Evolutionary conservation across 331 rosid genomes (phyloP), one percentile per base, ranked within the genome.

Genomic region (Erythrophleum ivorense): DNA sequence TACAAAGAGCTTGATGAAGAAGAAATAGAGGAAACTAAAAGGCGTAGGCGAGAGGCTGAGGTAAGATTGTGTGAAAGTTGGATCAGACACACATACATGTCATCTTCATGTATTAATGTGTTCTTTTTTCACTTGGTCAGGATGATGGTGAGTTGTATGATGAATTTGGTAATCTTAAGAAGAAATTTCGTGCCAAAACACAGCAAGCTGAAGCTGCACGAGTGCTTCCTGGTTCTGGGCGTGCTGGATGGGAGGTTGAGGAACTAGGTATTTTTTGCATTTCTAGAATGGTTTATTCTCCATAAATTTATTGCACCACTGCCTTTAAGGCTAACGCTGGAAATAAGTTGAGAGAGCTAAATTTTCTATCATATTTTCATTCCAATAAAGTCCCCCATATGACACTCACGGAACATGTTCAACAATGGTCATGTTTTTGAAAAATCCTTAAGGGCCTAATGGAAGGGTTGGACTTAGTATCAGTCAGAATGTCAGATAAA

Each of bases 221-320:
- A 13, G 89, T 78, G 67, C 92, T 91, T 81, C 94, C 97, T 29
- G 99, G 98, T 83, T 92, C 99, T 60, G 99, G 99, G 77, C 97
- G 99, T 85, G 99, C 99, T 83, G 99, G 99, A 69, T 95, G 99
- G 99, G 97, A 95, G 81, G 98, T 95, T 60, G 99, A 95, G 78
- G 98, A 92, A 67, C 84, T 95, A 91, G 99, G 98, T 95, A 92
- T 43, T 29, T 19, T 36, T 66, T 76, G 62, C 81, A 59, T 68
- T 75, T 83, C 43, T 71, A 10, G 52, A 49, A 78, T 75, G 16
- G n/a, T 63, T 62, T 75, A 36, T 64, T 16, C 48, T 65, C 34
- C 12, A 33, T 79, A 2, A 24, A 62, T 80, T 52, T 62, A 24
- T 75, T 62, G 41, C 24, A 24, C 52, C 19, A 10, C 21, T 46